A percentile compares a stretch with the other conserved stretches of the same genome.
Evolutionary conservation across 495 filamentous ascomycete genomes (phyloP).

Genomic region (Cenococcum geophilum): DNA sequence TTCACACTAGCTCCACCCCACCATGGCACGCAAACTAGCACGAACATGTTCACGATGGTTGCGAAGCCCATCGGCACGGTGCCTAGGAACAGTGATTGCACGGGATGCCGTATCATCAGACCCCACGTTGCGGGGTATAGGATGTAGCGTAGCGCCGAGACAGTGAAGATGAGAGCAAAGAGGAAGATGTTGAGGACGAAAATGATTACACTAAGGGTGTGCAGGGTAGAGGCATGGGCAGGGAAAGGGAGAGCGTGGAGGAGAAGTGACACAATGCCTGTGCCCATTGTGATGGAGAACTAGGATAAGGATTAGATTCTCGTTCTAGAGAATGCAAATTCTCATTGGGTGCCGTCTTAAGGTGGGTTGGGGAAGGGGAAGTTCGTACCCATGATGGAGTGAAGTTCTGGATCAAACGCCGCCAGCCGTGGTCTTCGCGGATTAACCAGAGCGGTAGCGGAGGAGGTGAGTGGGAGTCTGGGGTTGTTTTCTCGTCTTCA

Average conservation of each 20-base stretch:
- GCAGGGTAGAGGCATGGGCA: conserved; percentile 42
- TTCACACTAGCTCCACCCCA: conserved; percentile 44
- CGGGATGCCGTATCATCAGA: conserved; percentile 52
- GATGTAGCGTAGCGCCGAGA: conserved; percentile 50
- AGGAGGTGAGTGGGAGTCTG: neutral
- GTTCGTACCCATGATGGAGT: conserved; percentile 23
- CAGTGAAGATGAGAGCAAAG: conserved; percentile 43
- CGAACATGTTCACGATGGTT: conserved; percentile 56
- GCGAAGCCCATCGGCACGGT: conserved; percentile 59
- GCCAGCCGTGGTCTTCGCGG: conserved; percentile 13
- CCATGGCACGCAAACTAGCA: conserved; percentile 48
- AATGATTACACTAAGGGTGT: conserved; percentile 48
- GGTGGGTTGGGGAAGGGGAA: neutral
- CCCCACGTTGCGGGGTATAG: conserved; percentile 54
- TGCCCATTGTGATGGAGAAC: conserved; percentile 59
- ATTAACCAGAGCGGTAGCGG: neutral
- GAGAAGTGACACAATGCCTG: conserved; percentile 57
- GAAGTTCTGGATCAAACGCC: conserved; percentile 22
- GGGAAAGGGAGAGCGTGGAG: conserved; percentile 54
- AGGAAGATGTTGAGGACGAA: conserved; percentile 52
- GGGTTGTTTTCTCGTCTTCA: neutral
- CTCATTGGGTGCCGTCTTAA: neutral
- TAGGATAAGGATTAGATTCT: neutral
- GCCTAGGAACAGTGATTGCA: conserved; percentile 56
- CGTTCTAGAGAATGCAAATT: neutral